phyloP scores from a whole-genome alignment of 1,284 basidiomycete species.

The Gomphus bonarii region DNA sequence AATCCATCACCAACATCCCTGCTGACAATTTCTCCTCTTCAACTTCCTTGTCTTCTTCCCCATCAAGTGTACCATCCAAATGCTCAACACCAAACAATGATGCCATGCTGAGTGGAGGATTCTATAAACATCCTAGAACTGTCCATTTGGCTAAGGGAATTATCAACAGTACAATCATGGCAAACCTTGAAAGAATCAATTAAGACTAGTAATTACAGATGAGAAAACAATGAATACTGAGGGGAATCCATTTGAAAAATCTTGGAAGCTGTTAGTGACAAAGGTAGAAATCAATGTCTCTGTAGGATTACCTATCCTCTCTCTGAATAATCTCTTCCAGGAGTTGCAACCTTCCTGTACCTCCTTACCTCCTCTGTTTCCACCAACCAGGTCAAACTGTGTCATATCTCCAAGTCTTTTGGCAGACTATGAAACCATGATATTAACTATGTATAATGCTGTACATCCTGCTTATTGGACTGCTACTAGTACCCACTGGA shows the following conservation, averaged over 20 bases:
- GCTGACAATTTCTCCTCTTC: not conserved
- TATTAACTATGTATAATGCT: not conserved
- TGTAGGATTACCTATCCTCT: not conserved
- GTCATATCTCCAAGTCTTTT: not conserved
- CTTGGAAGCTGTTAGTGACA: not conserved
- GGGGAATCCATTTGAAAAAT: not conserved
- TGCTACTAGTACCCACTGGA: not conserved
- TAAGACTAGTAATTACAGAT: not conserved
- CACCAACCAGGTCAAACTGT: not conserved
- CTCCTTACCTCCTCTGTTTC: too few relatives aligned
- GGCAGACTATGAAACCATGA: constrained; percentile 6
- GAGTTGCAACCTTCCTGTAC: not conserved
- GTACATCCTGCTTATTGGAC: not conserved
- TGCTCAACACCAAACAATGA: not conserved
- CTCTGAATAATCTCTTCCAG: not conserved
- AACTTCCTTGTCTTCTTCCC: not conserved
- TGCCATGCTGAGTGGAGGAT: not conserved
- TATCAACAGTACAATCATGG: not conserved
- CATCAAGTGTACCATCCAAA: not conserved
- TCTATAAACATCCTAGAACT: not conserved
- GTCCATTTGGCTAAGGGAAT: not conserved
- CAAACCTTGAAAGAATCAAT: not conserved
- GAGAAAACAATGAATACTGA: not conserved
- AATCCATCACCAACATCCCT: not conserved
- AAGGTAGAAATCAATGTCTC: not conserved